Evolutionary conservation across 2,329 filamentous ascomycete species (phyloP).

Genomic region (Aspergillus ochraceus): DNA sequence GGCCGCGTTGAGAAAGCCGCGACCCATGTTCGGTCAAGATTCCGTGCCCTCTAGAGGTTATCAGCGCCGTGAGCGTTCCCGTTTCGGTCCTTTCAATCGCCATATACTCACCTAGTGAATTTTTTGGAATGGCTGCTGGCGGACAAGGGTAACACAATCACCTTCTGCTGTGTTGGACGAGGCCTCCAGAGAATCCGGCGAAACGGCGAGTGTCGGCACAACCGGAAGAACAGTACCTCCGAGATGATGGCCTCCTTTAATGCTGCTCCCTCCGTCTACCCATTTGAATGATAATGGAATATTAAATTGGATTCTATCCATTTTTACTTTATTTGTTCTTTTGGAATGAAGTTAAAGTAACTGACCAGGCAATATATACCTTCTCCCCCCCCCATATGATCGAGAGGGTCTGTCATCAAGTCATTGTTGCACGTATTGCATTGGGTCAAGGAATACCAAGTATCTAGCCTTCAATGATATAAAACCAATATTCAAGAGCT

Average conservation of each 20-base stretch:
- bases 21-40: slow-evolving; percentile 34
- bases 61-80: slow-evolving; percentile 4
- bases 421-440: too few relatives aligned
- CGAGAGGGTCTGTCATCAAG: too few relatives aligned
- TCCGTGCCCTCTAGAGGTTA: slow-evolving; percentile 17
- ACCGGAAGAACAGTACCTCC: background rate
- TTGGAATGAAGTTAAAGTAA: too few relatives aligned
- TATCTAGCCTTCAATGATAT: too few relatives aligned
- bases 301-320: too few relatives aligned
- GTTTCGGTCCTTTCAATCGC: background rate
- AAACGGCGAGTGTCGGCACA: background rate
- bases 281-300: too few relatives aligned
- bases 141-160: background rate
- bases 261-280: background rate
- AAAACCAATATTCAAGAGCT: background rate
- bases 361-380: too few relatives aligned
- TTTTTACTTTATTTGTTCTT: too few relatives aligned
- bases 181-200: background rate
- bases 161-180: background rate
- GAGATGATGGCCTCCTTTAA: background rate
- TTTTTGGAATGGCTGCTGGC: background rate
- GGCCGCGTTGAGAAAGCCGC: slow-evolving; percentile 39
- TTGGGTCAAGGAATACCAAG: too few relatives aligned
- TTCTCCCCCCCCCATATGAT: too few relatives aligned
- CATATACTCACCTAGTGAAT: background rate